These are phyloP conservation scores for Globisporangium ultimum DNA, from an alignment of 352 stramenopile genomes.

Conservation along the genomic window DNA sequence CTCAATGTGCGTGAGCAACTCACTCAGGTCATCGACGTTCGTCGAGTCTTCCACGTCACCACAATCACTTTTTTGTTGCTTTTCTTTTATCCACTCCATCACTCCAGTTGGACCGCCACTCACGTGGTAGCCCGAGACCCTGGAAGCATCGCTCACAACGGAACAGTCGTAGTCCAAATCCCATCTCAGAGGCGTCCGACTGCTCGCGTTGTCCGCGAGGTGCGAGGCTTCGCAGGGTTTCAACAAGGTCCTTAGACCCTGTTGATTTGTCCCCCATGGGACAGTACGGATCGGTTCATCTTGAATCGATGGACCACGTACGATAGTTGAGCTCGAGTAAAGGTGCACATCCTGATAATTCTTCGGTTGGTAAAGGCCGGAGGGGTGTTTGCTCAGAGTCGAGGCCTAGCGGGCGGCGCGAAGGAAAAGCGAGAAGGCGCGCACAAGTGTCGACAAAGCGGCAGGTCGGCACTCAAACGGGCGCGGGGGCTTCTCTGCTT, in stretches of 20 bases:
- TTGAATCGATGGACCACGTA: slow-evolving; percentile 6
- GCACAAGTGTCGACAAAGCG: slow-evolving; percentile 9
- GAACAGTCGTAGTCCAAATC: slow-evolving; percentile 1
- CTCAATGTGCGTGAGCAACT: slow-evolving; percentile 53
- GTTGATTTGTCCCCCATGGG: slow-evolving; percentile 17
- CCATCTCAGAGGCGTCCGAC: slow-evolving; percentile 5
- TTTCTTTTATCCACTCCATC: slow-evolving; percentile 15
- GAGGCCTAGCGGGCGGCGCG: slow-evolving; percentile 19
- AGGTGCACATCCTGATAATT: slow-evolving; percentile 28
- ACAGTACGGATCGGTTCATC: slow-evolving; percentile 13
- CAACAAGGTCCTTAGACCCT: slow-evolving; percentile 27
- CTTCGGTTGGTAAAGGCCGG: slow-evolving; percentile 38
- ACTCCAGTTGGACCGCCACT: slow-evolving; percentile 11
- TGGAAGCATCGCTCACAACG: slow-evolving; percentile 6
- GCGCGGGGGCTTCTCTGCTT: slow-evolving; percentile 17
- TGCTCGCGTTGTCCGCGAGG: slow-evolving; percentile 1
- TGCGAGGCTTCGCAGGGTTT: slow-evolving; percentile 15
- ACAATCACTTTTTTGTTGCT: slow-evolving; percentile 19
- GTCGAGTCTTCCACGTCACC: slow-evolving; percentile 30
- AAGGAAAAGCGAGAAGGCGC: slow-evolving; percentile 41
- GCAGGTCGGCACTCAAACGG: slow-evolving; percentile 6
- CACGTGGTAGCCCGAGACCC: slow-evolving; percentile 3
- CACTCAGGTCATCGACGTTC: slow-evolving; percentile 50
- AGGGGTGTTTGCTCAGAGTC: slow-evolving; percentile 33
- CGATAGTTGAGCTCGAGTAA: slow-evolving; percentile 20